Base-by-base conservation (phyloP, 257 asterid species). In the Ajuga chamaepitys region DNA sequence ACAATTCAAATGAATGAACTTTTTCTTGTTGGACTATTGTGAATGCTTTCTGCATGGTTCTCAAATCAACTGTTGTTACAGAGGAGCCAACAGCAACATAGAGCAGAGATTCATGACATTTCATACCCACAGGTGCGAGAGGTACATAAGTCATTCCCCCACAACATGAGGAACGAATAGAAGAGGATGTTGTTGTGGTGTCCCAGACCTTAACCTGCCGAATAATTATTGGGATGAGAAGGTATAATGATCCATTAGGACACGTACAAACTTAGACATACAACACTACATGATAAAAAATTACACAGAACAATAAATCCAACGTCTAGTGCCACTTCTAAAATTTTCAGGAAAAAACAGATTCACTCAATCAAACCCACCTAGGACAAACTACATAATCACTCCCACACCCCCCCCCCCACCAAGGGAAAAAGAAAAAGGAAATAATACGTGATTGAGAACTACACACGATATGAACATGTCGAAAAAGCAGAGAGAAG, bases 161-260 rank as follows among this genome's bases (percentile, higher is more conserved):
- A 78, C 89, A 88, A 70, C 95, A 83, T 20, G 88, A 82, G 72
- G 95, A 78, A 70, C 91, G 92, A 54, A 22, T 60, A 26, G 88
- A 72, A 37, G 93, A 74, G 26, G 96, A 84, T 62, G 95, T 78
- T 44, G 85, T 34, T 20, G 64, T 46, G 48, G 95, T 72, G 74
- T 88, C 97, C 96, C 97, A 91, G 32, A 86, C 83, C 77, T 78
- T 75, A 54, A 91, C 85, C 95, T 91, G 34, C 65, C 47, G 62
- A 52, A 44, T 16, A 55, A 34, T 25, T 8, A 34, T 9, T n/a
- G n/a, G n/a, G 54, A 46, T 14, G 56, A 52, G 41, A 53, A 46
- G 40, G 65, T 34, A 70, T 45, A 65, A 22, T 3, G 42, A 57
- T 56, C 18, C 42, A 52, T 12, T n/a, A 28, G 4, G 17, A 47